Base-by-base conservation (phyloP, 805 yeast genomes). In the Saccharomyces kudriavzevii region DNA sequence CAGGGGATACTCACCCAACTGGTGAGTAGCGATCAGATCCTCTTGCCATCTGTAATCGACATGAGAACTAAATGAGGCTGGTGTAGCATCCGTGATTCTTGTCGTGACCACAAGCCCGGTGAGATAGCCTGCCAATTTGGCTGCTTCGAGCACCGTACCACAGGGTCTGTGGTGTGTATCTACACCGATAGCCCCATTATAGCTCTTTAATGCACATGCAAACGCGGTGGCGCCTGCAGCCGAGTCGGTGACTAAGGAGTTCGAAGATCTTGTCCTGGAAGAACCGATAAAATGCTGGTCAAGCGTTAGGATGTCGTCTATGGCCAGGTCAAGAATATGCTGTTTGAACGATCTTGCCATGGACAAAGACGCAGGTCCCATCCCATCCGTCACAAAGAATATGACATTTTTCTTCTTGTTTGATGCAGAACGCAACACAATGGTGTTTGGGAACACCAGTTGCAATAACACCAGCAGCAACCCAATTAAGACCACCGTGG, bases 161-260 rank as follows among this genome's bases (percentile, higher is more conserved):
- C 96, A 87, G 5, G 97, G 96, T n/a, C 64, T 60, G 49, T 77
- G 74, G 30, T 75, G 70, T 0, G 89, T 81, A 55, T 79, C 78
- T 14, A 91, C 96, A n/a, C 89, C 96, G 67, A 91, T 87, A 11
- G 96, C 97, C 14, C 95, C 94, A 67, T 91, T 91, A 71, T 88
- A 89, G 4, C 90, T 74, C 73, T 91, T 91, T 61, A 82, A 64
- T 5, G 83, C 92, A 69, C 96, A 89, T 0, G 96, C 77, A 64
- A 90, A 91, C 0, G 96, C 97, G 13, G 96, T 89, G 14, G 97
- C 98, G 14, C 97, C 97, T 1, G 98, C 98, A 10, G 98, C 98
- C 28, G 96, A 87, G 68, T 91, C 98, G 0, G 98, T 91, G 55
- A 91, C 81, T 61, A 87, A 74, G 1, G 96, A 86, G 58, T 77